Evolutionary conservation across 805 yeast species (phyloP), one percentile per base, ranked within the genome.

Genomic region (Candida orba): DNA sequence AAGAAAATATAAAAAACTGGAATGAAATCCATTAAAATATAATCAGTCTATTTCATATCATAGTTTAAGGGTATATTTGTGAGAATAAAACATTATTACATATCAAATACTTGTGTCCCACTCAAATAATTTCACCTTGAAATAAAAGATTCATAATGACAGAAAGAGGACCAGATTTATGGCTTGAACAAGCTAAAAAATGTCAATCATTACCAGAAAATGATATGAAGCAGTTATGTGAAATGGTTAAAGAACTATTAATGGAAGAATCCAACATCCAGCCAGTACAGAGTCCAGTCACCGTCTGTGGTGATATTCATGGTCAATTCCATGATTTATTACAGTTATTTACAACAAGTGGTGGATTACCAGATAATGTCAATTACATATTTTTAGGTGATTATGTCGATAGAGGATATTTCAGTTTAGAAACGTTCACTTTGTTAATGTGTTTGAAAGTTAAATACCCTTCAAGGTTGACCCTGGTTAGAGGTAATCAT

Each of bases 181-280:
- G 99, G 99, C 76, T 91, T 50, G 98, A 91, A 64, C 90, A 85
- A 53, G 85, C 91, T 58, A 84, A 83, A 60, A 84, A 88, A 59
- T 93, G 98, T 68, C 82, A 84, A 56, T 81, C 95, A 18, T 69
- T 91, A 43, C 82, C 88, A 2, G 99, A 91, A 64, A 73, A 82
- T 43, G 98, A 91, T 62, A 91, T 91, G 97, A 93, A 93, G 60
- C 95, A 87, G 58, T 73, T 91, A 37, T 91, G 99, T 65, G 99
- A 93, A 66, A 78, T 83, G 71, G 96, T 91, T 39, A 91, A 93
- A 64, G 97, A 90, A 62, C 71, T 91, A 32, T 66, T 91, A 47
- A 93, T 93, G 97, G 98, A 91, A 62, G 97, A 89, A 58, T 83
- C 93, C 35, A 90, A 90, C 62, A 88, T 90, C 49, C 96, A 89